Conservation (phyloP, 2,329 filamentous ascomycete genomes). For the Trichoderma arundinaceum region DNA sequence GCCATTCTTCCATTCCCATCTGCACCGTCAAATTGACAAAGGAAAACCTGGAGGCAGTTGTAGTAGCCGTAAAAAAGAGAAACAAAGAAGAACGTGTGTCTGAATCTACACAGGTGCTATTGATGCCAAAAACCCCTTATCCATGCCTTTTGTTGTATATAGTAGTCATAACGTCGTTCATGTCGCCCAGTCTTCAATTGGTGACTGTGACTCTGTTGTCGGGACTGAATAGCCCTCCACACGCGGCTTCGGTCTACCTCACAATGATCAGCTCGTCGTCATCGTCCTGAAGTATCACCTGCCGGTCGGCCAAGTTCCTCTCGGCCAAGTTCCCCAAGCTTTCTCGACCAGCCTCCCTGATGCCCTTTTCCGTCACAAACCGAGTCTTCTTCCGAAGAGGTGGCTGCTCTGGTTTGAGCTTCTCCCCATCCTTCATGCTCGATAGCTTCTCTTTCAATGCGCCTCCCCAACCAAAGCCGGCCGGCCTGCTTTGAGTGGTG, state of each 20-base stretch:
- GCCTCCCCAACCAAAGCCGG: constrained; percentile 62
- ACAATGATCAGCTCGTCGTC: constrained; percentile 59
- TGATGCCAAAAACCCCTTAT: constrained; percentile 21
- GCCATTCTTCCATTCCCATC: neutral
- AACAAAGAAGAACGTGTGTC: neutral
- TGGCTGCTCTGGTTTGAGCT: constrained; percentile 45
- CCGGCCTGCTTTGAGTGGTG: constrained; percentile 29
- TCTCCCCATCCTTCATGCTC: constrained; percentile 67
- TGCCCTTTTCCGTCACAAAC: constrained; percentile 79
- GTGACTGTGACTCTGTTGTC: neutral
- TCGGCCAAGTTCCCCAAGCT: constrained; percentile 63
- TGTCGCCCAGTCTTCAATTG: neutral
- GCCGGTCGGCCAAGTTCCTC: constrained; percentile 50
- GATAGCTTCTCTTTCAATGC: constrained; percentile 61
- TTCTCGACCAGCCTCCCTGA: constrained; percentile 76
- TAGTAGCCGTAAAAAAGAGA: neutral
- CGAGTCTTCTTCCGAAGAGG: constrained; percentile 74
- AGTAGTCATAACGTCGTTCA: constrained; percentile 26
- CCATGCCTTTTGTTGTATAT: constrained; percentile 25
- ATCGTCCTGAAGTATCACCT: constrained; percentile 49
- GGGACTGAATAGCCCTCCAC: neutral
- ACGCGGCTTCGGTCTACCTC: constrained; percentile 35
- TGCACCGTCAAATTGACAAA: neutral
- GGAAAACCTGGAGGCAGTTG: neutral
- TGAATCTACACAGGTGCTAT: constrained; percentile 17